A percentile compares a stretch with the other conserved stretches of the same genome.
phyloP scores from a whole-genome alignment of 192 early-diverging fungal genomes.

The Entomortierella chlamydospora region DNA sequence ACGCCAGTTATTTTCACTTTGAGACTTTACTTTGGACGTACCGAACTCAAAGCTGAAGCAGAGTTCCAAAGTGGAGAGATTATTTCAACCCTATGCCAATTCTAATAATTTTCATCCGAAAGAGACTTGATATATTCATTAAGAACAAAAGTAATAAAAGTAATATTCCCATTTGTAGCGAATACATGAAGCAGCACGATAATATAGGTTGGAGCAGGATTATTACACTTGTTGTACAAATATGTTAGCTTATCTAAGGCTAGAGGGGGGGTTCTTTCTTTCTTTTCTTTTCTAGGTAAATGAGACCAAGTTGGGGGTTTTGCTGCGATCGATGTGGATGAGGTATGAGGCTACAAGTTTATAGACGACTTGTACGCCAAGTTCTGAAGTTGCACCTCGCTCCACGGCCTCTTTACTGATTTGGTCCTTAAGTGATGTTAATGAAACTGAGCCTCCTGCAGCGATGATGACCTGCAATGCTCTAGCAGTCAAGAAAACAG shows the following conservation, averaged over 20 bases:
- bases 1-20: slow-evolving; percentile 48
- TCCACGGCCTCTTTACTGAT: slow-evolving; percentile 25
- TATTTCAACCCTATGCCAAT: slow-evolving; percentile 49
- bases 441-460: slow-evolving; percentile 16
- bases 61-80: slow-evolving; percentile 50
- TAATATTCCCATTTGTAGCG: too few relatives aligned
- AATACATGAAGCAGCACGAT: too few relatives aligned
- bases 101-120: slow-evolving; percentile 22
- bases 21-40: slow-evolving; percentile 44
- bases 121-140: not conserved
- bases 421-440: slow-evolving; percentile 31
- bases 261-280: too few relatives aligned
- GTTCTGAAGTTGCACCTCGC: not conserved
- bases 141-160: not conserved
- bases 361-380: slow-evolving; percentile 43
- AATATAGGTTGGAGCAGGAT: too few relatives aligned
- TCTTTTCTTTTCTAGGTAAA: slow-evolving; percentile 2
- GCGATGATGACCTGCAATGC: slow-evolving; percentile 18
- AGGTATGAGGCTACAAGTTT: slow-evolving; percentile 34
- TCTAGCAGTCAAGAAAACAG: slow-evolving; percentile 12
- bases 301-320: slow-evolving; percentile 32
- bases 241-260: too few relatives aligned
- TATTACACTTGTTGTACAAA: not conserved
- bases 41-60: slow-evolving; percentile 49
- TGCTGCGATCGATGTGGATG: slow-evolving; percentile 40